phyloP scores from a whole-genome alignment of 371 early-diverging fungal species.

The Choanephora cucurbitarum region DNA sequence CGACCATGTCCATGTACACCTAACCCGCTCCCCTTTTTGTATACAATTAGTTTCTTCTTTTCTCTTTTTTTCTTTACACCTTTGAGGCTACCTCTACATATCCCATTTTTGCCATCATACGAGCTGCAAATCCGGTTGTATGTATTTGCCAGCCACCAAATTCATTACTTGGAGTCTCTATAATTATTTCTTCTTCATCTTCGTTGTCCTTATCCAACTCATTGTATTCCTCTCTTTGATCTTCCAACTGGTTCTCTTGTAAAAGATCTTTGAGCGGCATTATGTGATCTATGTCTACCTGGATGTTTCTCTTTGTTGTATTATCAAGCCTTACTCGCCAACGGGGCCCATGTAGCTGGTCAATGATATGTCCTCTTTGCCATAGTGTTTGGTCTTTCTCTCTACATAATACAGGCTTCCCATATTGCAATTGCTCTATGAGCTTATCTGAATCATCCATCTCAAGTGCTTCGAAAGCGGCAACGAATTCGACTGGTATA shows the following conservation, averaged over 20 bases:
- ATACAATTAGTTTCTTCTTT: too few relatives aligned
- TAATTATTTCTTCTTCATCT: conserved; percentile 10
- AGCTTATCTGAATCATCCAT: conserved; percentile 1
- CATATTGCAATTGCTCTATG: conserved; percentile 9
- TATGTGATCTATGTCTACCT: conserved; percentile 23
- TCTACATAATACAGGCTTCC: conserved; percentile 23
- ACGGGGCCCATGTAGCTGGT: conserved; percentile 8
- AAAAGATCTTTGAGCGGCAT: conserved; percentile 14
- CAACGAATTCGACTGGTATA: conserved; percentile 9
- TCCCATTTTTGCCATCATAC: conserved; percentile 45
- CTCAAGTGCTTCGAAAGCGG: conserved; percentile 24
- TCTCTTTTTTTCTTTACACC: too few relatives aligned
- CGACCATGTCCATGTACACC: conserved; percentile 31
- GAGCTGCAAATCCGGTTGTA: conserved; percentile 39
- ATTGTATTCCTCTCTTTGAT: conserved; percentile 8
- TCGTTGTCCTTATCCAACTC: too few relatives aligned
- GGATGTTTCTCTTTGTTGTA: background rate
- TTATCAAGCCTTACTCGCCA: conserved; percentile 18
- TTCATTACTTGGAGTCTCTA: background rate
- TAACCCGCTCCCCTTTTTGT: conserved; percentile 34
- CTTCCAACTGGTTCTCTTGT: conserved; percentile 5
- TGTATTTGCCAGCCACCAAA: conserved; percentile 34
- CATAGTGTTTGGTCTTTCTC: conserved; percentile 6
- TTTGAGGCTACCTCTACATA: conserved; percentile 25
- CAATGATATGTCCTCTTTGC: conserved; percentile 16